Base-by-base conservation (phyloP, 2,329 filamentous ascomycete genomes). In the Fusarium tricinctum region DNA sequence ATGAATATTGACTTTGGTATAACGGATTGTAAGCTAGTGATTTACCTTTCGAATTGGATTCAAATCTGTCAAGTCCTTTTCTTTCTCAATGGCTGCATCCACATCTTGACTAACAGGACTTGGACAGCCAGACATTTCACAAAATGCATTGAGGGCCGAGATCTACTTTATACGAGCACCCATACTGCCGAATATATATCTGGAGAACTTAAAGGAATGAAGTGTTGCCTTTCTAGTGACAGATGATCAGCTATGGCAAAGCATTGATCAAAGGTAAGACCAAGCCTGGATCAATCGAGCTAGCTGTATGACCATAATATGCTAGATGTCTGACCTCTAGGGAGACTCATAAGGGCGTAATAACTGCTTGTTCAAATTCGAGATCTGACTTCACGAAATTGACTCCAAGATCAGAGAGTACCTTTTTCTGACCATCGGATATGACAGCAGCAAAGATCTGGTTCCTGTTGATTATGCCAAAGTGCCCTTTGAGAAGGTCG, bases 1-100 rank as follows among this genome's bases (percentile, higher is more conserved):
- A 8, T 7, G 8, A n/a, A 30, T 15, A 8, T 48, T 10, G 32
- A 12, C 3, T 23, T 9, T 23, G 8, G 9, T 7, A 23, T 9
- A 49, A 1, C 5, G 15, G 0, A 6, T 3, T 3, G 6, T 4
- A 6, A 8, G 17, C 15, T 14, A 10, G 12, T 20, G 10, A 19
- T 10, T 47, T 5, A 48, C 42, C 43, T 47, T 39, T 30, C 43
- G 43, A 14, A 47, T 7, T 1, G 32, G 42, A 20, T 39, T 22
- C 3, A 23, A 54, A 10, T 39, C 32, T 38, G 23, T 23, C 19
- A 39, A 13, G 22, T 17, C 10, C 12, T 47, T 54, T 30, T 39
- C 33, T 4, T n/a, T 30, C 8, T 39, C 5, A 6, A 48, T 39
- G 4, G 39, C 10, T 8, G 14, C 30, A 14, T 32, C 32, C n/a